Percentiles rank a stretch among this genome's conserved stretches.
These are phyloP conservation scores for Xylaria nigripes DNA, from an alignment of 495 filamentous ascomycete genomes.

Conservation along the genomic window DNA sequence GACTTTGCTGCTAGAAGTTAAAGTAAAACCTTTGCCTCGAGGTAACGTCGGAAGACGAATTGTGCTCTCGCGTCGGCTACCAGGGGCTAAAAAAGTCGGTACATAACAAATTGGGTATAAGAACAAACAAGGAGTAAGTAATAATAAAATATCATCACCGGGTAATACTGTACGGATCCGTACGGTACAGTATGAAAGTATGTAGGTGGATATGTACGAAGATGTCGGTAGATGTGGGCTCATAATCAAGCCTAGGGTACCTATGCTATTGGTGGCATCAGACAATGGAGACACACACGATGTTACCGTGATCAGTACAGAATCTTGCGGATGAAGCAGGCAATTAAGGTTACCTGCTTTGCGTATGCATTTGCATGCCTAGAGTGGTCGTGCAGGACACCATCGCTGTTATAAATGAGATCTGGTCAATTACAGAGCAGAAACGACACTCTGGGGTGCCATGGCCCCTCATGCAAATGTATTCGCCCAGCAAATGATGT, in stretches of 20 bases:
- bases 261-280: neutral
- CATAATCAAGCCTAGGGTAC: neutral
- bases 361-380: conserved; percentile 7
- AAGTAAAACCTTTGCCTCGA: neutral
- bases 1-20: neutral
- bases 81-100: neutral
- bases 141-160: no score
- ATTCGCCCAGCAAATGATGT: conserved; percentile 4
- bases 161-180: no score
- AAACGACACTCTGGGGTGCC: neutral
- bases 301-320: neutral
- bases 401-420: conserved; percentile 1
- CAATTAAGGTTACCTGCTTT: conserved; percentile 10
- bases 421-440: neutral
- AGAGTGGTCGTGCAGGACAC: neutral
- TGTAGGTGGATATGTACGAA: neutral
- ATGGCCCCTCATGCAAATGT: conserved; percentile 3
- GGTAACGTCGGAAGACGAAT: neutral
- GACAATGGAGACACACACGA: neutral
- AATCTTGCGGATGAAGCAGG: neutral
- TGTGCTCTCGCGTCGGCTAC: neutral
- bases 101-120: neutral
- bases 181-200: neutral
- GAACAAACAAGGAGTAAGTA: neutral
- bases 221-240: neutral